Conservation (phyloP, 495 filamentous ascomycete species). For the Articulospora tetracladia region DNA sequence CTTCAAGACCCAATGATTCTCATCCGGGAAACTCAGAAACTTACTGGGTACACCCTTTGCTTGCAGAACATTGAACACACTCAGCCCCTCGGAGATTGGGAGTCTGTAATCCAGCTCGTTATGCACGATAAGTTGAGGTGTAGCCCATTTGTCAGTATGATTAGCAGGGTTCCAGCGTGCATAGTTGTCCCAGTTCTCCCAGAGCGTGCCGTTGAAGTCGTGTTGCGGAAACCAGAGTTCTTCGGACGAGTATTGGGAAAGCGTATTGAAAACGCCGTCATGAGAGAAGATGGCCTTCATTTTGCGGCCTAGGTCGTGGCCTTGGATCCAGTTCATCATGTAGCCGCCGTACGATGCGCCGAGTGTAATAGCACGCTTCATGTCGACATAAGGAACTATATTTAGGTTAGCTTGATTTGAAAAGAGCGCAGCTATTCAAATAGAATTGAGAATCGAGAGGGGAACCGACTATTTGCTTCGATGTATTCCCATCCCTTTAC, state of each 20-base stretch:
- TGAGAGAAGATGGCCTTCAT: slow-evolving; percentile 91
- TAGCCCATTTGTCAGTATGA: slow-evolving; percentile 66
- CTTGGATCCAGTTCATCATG: slow-evolving; percentile 79
- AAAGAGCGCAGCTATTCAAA: too few species aligned
- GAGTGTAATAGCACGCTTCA: slow-evolving; percentile 63
- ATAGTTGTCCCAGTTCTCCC: slow-evolving; percentile 69
- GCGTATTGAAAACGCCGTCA: slow-evolving; percentile 80
- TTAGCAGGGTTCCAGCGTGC: slow-evolving; percentile 75
- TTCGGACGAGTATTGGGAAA: slow-evolving; percentile 67
- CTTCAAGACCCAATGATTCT: slow-evolving; percentile 81
- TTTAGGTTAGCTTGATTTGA: too few species aligned
- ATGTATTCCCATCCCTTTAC: slow-evolving; percentile 75
- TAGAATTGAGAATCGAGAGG: too few species aligned
- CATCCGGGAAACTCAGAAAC: slow-evolving; percentile 79
- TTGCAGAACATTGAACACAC: slow-evolving; percentile 82
- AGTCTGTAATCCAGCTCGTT: slow-evolving; percentile 87
- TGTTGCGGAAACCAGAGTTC: slow-evolving; percentile 86
- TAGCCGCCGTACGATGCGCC: slow-evolving; percentile 86
- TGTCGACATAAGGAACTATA: slow-evolving; percentile 65
- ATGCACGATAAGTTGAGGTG: slow-evolving; percentile 74
- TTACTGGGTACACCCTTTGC: slow-evolving; percentile 62
- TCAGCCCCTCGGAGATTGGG: slow-evolving; percentile 75
- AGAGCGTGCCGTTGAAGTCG: slow-evolving; percentile 71
- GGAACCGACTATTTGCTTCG: slow-evolving; percentile 42
- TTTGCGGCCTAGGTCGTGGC: slow-evolving; percentile 61